These are phyloP conservation scores for Jamesozyma hellenica DNA, from an alignment of 805 yeast genomes.

Conservation along the genomic window DNA sequence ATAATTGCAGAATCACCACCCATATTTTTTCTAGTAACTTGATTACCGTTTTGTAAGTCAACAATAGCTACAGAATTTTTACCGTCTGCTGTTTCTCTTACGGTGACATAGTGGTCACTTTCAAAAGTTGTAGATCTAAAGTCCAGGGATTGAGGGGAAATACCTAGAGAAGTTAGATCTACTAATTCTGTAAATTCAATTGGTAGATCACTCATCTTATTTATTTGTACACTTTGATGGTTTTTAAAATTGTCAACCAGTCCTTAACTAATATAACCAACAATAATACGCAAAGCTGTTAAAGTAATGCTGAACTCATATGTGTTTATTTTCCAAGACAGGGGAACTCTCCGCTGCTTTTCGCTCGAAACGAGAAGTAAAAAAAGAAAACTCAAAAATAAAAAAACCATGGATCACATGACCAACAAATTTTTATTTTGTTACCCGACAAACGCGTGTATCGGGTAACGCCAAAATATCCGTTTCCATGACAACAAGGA, in stretches of 20 bases:
- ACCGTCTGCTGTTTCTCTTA: conserved; percentile 49
- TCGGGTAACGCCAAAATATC: no score
- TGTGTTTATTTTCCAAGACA: no score
- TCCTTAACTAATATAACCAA: no score
- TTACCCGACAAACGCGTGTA: no score
- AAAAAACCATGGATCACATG: no score
- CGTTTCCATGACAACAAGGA: no score
- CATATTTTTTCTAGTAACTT: conserved; percentile 84
- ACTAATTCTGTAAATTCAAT: conserved; percentile 94
- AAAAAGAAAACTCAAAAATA: no score
- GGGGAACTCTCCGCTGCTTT: no score
- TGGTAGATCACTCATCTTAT: conserved; percentile 58
- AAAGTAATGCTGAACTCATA: no score
- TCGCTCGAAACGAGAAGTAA: no score
- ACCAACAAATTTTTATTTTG: no score
- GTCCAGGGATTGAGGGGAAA: conserved; percentile 74
- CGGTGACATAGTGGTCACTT: conserved; percentile 82
- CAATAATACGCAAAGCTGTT: no score
- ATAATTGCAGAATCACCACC: conserved; percentile 94
- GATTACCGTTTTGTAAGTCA: conserved; percentile 69
- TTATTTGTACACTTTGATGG: background rate
- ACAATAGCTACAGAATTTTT: conserved; percentile 84
- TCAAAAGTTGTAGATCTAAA: conserved; percentile 92
- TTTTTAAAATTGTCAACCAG: background rate
- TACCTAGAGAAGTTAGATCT: conserved; percentile 78